These are phyloP conservation scores for Crepidotus sp. DNA, from an alignment of 1,284 basidiomycete genomes.

Conservation along the genomic window DNA sequence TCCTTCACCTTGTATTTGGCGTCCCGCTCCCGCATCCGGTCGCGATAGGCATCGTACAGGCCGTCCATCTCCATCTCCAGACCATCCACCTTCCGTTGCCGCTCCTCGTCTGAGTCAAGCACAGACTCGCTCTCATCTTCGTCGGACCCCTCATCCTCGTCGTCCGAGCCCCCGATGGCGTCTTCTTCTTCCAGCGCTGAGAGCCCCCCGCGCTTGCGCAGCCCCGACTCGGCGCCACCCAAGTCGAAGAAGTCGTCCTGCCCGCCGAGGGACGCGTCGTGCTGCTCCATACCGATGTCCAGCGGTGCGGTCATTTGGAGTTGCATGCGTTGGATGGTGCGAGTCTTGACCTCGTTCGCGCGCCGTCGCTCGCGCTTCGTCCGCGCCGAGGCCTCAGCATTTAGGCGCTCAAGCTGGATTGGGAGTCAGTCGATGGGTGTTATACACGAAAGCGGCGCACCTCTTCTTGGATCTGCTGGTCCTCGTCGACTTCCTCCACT, in stretches of 20 bases:
- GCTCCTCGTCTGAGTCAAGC: conserved; percentile 64
- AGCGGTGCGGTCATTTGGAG: conserved; percentile 95
- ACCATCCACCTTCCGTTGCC: conserved; percentile 49
- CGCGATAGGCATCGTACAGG: conserved; percentile 84
- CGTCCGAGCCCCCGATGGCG: conserved; percentile 35
- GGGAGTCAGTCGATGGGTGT: conserved; percentile 1
- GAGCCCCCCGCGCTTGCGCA: conserved; percentile 37
- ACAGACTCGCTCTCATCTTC: conserved; percentile 40
- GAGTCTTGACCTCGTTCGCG: conserved; percentile 83
- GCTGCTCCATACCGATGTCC: conserved; percentile 89
- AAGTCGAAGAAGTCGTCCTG: conserved; percentile 87
- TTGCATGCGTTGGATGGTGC: conserved; percentile 92
- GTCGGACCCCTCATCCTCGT: conserved; percentile 36
- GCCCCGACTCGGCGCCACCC: conserved; percentile 46
- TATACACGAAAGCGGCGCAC: conserved; percentile 31
- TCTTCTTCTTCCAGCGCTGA: conserved; percentile 38
- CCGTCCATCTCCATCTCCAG: conserved; percentile 85
- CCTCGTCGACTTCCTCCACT: conserved; percentile 73
- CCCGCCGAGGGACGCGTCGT: conserved; percentile 63
- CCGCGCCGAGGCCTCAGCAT: conserved; percentile 67
- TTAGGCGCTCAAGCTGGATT: conserved; percentile 72
- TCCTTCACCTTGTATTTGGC: conserved; percentile 87
- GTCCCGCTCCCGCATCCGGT: conserved; percentile 77
- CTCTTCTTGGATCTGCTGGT: conserved; percentile 83
- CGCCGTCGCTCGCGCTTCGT: conserved; percentile 78